A percentile compares a stretch with the other conserved stretches of the same genome.
Conservation (phyloP, 2,329 filamentous ascomycete species). For the Thyridium curvatum region DNA sequence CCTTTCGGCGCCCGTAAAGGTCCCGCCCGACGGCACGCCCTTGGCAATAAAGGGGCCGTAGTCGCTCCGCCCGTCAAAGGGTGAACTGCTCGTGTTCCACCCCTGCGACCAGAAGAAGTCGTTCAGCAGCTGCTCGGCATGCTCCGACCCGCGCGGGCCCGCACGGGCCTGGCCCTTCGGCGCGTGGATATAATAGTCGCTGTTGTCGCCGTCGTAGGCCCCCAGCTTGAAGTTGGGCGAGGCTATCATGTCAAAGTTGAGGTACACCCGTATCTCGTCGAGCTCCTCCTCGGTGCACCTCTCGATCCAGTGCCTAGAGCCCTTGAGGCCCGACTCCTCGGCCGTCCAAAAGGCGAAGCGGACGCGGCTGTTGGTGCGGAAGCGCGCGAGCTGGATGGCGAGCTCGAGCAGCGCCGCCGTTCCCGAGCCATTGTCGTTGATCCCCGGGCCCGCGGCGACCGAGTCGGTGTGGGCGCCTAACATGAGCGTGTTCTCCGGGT, state of each 20-base stretch:
- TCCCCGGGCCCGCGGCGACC: conserved; percentile 54
- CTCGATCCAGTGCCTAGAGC: conserved; percentile 46
- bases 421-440: conserved; percentile 61
- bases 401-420: conserved; percentile 52
- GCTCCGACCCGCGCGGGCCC: conserved; percentile 48
- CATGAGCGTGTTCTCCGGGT: conserved; percentile 51
- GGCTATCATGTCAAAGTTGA: conserved; percentile 52
- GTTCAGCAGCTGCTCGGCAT: conserved; percentile 46
- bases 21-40: conserved; percentile 60
- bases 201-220: conserved; percentile 46
- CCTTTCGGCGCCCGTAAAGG: conserved; percentile 55
- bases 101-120: conserved; percentile 29
- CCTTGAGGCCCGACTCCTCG: conserved; percentile 52
- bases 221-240: conserved; percentile 34
- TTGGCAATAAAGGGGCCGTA: conserved; percentile 60
- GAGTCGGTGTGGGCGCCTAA: conserved; percentile 57
- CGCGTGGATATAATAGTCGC: no score
- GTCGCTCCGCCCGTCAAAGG: conserved; percentile 56
- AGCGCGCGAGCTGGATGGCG: conserved; percentile 54
- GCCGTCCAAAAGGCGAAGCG: conserved; percentile 59
- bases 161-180: conserved; percentile 35
- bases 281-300: conserved; percentile 35
- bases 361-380: conserved; percentile 43
- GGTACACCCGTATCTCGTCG: conserved; percentile 44
- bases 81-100: conserved; percentile 37